phyloP scores from a whole-genome alignment of 345 rosid species.

The Populus pruinosa region DNA sequence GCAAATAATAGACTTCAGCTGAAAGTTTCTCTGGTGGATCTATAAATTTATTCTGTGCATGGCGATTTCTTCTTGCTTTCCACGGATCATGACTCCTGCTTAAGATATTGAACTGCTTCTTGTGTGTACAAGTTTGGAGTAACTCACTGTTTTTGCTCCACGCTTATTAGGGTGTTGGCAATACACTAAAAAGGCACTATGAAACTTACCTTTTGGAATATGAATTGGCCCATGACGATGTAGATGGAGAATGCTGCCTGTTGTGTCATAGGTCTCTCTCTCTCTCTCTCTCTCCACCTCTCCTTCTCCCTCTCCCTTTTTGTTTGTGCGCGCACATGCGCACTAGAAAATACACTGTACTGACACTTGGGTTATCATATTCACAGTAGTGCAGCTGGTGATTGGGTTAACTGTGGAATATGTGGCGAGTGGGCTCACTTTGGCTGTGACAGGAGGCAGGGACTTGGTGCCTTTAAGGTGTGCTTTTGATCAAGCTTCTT shows the following conservation, averaged over 20 bases:
- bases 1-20: background rate
- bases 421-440: slow-evolving; percentile 99
- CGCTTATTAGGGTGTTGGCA: slow-evolving; percentile 79
- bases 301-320: background rate
- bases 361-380: slow-evolving; percentile 20
- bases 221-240: slow-evolving; percentile 97
- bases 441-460: slow-evolving; percentile 96
- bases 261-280: slow-evolving; percentile 76
- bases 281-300: slow-evolving; percentile 1
- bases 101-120: background rate
- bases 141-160: background rate
- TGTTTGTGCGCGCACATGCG: background rate
- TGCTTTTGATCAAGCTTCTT: background rate
- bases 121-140: background rate
- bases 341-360: background rate
- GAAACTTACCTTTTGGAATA: slow-evolving; percentile 96
- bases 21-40: background rate
- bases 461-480: slow-evolving; percentile 98
- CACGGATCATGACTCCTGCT: background rate
- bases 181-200: slow-evolving; percentile 87
- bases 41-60: background rate
- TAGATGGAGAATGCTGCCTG: slow-evolving; percentile 97
- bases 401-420: slow-evolving; percentile 98
- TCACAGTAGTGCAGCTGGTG: slow-evolving; percentile 98
- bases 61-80: background rate